Evolutionary conservation across 2,329 filamentous ascomycete species (phyloP).

Genomic region (Pseudogymnoascus sp.): DNA sequence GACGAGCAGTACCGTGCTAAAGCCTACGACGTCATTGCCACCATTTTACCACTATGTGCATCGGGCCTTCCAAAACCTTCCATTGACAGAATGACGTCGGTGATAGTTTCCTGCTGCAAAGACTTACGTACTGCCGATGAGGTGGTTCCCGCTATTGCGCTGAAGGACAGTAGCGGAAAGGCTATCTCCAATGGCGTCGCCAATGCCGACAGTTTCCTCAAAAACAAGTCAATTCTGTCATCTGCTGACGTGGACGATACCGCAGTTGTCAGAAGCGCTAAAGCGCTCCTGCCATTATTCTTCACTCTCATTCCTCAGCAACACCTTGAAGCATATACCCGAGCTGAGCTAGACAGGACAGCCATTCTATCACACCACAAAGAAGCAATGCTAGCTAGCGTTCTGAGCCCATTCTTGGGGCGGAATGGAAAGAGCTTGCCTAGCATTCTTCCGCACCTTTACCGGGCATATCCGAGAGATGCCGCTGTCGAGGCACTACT

Average conservation of each 20-base stretch:
- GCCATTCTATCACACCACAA: constrained; percentile 64
- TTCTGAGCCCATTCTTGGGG: constrained; percentile 67
- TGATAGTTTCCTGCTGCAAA: constrained; percentile 63
- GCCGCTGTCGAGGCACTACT: constrained; percentile 64
- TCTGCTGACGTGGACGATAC: constrained; percentile 28
- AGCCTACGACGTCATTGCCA: constrained; percentile 51
- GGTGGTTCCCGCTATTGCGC: constrained; percentile 30
- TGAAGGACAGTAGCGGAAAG: constrained; percentile 13
- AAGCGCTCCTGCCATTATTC: constrained; percentile 51
- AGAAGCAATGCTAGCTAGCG: constrained; percentile 70
- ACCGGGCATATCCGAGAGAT: constrained; percentile 54
- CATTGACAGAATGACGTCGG: constrained; percentile 51
- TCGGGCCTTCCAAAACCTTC: constrained; percentile 58
- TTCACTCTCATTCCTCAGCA: constrained; percentile 58
- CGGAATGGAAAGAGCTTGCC: constrained; percentile 56
- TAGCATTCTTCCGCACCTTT: constrained; percentile 74
- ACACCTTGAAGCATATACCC: constrained; percentile 60
- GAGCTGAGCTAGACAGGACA: constrained; percentile 71
- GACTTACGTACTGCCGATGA: constrained; percentile 54
- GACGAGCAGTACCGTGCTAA: constrained; percentile 48
- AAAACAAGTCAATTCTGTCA: constrained; percentile 31
- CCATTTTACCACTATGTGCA: constrained; percentile 54
- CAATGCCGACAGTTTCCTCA: constrained; percentile 68
- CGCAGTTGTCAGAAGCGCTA: constrained; percentile 49
- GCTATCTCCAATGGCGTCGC: constrained; percentile 32